These are phyloP conservation scores for Naegleria fowleri DNA, from an alignment of 208 protist genomes.

Conservation along the genomic window DNA sequence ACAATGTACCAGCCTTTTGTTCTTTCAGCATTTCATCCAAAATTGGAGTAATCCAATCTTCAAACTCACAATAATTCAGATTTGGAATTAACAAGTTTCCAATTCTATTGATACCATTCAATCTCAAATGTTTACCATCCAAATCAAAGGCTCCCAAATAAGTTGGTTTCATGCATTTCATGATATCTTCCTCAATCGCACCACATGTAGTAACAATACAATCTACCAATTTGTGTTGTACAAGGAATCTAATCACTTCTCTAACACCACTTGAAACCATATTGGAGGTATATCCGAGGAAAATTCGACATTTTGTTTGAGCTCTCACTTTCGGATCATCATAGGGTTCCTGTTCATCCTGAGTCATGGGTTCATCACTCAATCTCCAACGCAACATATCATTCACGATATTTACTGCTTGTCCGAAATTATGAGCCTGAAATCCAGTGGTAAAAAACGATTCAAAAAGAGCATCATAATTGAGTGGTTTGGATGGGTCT, in stretches of 20 bases:
- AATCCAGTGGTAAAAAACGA: slow-evolving; percentile 63
- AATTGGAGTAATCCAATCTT: slow-evolving; percentile 98
- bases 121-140: slow-evolving; percentile 73
- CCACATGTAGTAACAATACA: slow-evolving; percentile 96
- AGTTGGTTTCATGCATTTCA: slow-evolving; percentile 96
- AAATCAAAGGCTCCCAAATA: slow-evolving; percentile 87
- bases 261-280: slow-evolving; percentile 96
- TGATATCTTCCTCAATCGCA: slow-evolving; percentile 99
- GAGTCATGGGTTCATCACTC: slow-evolving; percentile 52
- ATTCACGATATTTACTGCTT: slow-evolving; percentile 68
- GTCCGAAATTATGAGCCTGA: slow-evolving; percentile 66
- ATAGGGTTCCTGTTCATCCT: slow-evolving; percentile 44
- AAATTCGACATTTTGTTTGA: slow-evolving; percentile 68
- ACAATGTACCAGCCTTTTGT: slow-evolving; percentile 64
- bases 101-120: slow-evolving; percentile 92
- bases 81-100: slow-evolving; percentile 99
- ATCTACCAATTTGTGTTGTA: slow-evolving; percentile 88
- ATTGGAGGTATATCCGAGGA: slow-evolving; percentile 99
- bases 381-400: slow-evolving; percentile 66
- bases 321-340: slow-evolving; percentile 39
- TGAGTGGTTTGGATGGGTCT: slow-evolving; percentile 49
- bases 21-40: slow-evolving; percentile 80
- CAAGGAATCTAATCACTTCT: slow-evolving; percentile 93
- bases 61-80: slow-evolving; percentile 98
- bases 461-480: slow-evolving; percentile 51